These are phyloP conservation scores for Apophysomyces variabilis DNA, from an alignment of 371 early-diverging fungal genomes.

Conservation along the genomic window DNA sequence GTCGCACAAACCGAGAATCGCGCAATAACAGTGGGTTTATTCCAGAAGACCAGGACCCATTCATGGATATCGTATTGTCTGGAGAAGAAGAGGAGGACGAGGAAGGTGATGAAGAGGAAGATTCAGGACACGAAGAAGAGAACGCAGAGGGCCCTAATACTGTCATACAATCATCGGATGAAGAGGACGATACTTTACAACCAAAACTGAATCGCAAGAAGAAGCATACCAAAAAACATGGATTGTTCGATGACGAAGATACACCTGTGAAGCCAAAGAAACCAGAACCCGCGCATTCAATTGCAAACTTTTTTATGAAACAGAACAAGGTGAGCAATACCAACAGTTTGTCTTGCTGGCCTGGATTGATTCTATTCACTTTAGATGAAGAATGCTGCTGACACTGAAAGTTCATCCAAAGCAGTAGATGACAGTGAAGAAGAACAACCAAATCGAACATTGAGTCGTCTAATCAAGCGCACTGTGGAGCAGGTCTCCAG, in stretches of 20 bases:
- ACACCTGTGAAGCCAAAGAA: constrained; percentile 9
- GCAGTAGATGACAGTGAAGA: background rate
- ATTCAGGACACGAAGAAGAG: constrained; percentile 12
- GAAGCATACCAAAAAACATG: background rate
- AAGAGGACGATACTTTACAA: constrained; percentile 15
- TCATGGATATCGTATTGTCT: constrained; percentile 8
- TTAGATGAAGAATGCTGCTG: constrained; percentile 2
- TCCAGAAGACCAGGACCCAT: constrained; percentile 9
- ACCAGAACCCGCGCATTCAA: constrained; percentile 30
- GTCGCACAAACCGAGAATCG: constrained; percentile 4
- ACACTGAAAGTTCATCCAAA: background rate
- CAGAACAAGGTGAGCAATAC: constrained; percentile 10
- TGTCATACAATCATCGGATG: constrained; percentile 16
- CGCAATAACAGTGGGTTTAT: constrained; percentile 1
- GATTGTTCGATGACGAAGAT: constrained; percentile 13
- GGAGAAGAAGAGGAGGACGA: constrained; percentile 21
- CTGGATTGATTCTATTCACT: background rate
- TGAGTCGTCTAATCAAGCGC: constrained; percentile 28
- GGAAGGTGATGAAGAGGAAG: constrained; percentile 21
- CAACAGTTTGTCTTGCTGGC: background rate
- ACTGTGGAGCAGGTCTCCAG: constrained; percentile 14
- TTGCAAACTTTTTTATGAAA: constrained; percentile 30
- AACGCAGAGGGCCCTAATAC: background rate
- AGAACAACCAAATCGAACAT: constrained; percentile 11
- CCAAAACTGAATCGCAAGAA: background rate